phyloP scores from a whole-genome alignment of 352 stramenopile species.

The Achlya hypogyna region DNA sequence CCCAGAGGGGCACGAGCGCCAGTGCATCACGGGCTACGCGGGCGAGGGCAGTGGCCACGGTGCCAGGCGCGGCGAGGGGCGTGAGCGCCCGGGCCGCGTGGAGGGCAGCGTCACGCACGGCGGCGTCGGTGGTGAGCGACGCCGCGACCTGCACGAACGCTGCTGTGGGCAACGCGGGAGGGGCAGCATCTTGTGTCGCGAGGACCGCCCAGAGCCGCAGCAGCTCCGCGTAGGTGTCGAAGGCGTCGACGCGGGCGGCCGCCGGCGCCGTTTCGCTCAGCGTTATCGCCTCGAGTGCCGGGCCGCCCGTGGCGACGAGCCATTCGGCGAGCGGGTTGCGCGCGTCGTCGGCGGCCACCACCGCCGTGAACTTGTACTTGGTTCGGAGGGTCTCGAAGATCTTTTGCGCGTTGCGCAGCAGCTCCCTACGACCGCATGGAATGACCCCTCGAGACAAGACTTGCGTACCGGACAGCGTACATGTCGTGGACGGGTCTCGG shows the following conservation, averaged over 20 bases:
- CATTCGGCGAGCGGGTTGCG: background rate
- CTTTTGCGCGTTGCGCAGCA: conserved; percentile 1
- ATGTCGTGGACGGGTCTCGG: conserved; percentile 9
- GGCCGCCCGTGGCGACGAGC: background rate
- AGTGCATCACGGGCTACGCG: background rate
- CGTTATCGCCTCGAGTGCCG: background rate
- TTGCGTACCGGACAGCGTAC: conserved; percentile 7
- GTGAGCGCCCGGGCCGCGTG: background rate
- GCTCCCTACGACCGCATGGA: background rate
- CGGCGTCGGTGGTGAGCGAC: conserved; percentile 6
- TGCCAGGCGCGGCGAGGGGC: background rate
- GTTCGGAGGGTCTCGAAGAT: conserved; percentile 13
- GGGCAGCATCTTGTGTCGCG: background rate
- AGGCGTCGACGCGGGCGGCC: background rate
- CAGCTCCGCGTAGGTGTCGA: background rate
- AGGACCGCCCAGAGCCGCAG: conserved; percentile 4
- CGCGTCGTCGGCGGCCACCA: background rate
- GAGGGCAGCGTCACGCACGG: background rate
- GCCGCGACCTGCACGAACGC: background rate
- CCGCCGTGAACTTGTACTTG: conserved; percentile 8
- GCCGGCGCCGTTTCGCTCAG: background rate
- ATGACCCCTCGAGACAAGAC: background rate
- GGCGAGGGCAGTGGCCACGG: background rate
- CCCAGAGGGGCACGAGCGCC: conserved; percentile 2
- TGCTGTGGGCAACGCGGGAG: background rate